Evolutionary conservation across 129 eudicot species (phyloP).

Genomic region (Chrysanthemum lavandulifolium): DNA sequence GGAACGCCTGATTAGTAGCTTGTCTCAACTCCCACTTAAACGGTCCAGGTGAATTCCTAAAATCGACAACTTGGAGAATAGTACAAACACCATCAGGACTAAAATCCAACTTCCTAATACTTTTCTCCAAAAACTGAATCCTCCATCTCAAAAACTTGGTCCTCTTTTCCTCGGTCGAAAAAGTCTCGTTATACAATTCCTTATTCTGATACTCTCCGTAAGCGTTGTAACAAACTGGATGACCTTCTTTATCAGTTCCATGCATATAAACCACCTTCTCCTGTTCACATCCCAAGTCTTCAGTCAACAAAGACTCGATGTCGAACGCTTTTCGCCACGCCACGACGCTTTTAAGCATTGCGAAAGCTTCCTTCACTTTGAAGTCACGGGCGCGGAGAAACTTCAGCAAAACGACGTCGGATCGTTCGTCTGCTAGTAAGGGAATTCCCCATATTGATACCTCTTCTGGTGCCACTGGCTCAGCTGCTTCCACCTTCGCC

Average conservation of each 20-base stretch:
- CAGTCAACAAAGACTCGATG: conserved; percentile 57
- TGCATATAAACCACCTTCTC: conserved; percentile 75
- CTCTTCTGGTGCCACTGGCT: conserved; percentile 53
- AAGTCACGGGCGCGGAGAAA: conserved; percentile 88
- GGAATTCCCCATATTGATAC: conserved; percentile 79
- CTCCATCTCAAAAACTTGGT: conserved; percentile 66
- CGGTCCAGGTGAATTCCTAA: conserved; percentile 83
- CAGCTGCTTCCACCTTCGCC: neutral
- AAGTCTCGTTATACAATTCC: conserved; percentile 65
- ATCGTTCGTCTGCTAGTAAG: conserved; percentile 63
- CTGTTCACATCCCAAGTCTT: conserved; percentile 50
- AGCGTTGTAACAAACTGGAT: conserved; percentile 77
- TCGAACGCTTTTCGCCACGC: conserved; percentile 73
- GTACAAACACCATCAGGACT: conserved; percentile 70
- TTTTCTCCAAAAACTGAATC: conserved; percentile 77
- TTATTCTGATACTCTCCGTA: conserved; percentile 84
- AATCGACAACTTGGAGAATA: conserved; percentile 72
- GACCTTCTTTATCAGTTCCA: conserved; percentile 82
- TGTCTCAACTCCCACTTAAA: conserved; percentile 68
- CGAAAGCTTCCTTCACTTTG: conserved; percentile 70
- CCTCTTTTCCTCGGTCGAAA: conserved; percentile 66
- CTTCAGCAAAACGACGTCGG: conserved; percentile 68
- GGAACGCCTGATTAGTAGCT: conserved; percentile 78
- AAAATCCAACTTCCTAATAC: conserved; percentile 75
- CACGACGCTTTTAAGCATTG: conserved; percentile 68